Percentiles rank a stretch among this genome's conserved stretches.
phyloP scores from a whole-genome alignment of 768 basidiomycete genomes.

The Candolleomyces eurysporus region DNA sequence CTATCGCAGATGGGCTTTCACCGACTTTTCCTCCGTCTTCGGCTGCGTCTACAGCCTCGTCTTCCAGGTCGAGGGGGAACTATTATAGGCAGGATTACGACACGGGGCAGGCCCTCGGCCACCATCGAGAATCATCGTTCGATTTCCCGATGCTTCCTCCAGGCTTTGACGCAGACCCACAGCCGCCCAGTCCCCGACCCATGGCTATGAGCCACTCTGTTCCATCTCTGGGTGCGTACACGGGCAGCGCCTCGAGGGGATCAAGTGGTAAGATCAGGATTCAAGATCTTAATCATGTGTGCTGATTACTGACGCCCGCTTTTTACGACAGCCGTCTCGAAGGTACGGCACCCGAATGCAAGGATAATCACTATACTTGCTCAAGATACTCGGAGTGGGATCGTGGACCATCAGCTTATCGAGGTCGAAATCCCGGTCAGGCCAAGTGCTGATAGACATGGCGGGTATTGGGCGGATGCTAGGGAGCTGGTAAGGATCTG shows the following conservation, averaged over 20 bases:
- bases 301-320: not conserved
- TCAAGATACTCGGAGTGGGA: slow-evolving; percentile 55
- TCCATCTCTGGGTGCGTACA: no score
- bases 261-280: not conserved
- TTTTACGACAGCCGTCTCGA: not conserved
- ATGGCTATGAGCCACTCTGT: not conserved
- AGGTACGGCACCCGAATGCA: not conserved
- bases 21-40: slow-evolving; percentile 2
- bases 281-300: not conserved
- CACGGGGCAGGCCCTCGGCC: not conserved
- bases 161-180: not conserved
- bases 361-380: slow-evolving; percentile 65
- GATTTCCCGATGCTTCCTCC: not conserved
- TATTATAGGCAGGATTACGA: slow-evolving; percentile 36
- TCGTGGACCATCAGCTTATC: slow-evolving; percentile 55
- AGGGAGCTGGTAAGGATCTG: slow-evolving; percentile 47
- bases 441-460: slow-evolving; percentile 42
- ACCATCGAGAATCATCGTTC: not conserved
- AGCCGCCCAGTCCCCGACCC: not conserved
- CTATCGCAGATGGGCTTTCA: not conserved
- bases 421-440: slow-evolving; percentile 65
- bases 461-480: slow-evolving; percentile 73
- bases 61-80: not conserved
- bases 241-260: not conserved
- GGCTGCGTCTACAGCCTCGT: not conserved